Conservation (phyloP, 306 rosid species). For the Canavalia ensiformis region DNA sequence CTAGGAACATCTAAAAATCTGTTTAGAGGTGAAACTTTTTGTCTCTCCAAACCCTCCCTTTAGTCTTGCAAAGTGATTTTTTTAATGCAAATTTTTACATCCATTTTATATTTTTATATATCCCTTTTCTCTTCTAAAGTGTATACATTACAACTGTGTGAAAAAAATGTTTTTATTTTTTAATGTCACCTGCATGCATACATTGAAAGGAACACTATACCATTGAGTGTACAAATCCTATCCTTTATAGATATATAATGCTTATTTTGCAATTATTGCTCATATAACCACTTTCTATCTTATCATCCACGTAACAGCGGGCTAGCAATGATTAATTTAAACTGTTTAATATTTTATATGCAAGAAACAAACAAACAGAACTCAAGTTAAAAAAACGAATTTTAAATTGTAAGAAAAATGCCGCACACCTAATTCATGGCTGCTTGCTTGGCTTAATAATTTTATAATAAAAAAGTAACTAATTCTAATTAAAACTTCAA, state of each 20-base stretch:
- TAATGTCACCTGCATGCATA: conserved; percentile 18
- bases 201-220: neutral
- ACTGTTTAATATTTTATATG: neutral
- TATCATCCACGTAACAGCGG: conserved; percentile 12
- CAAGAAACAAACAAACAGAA: conserved; percentile 21
- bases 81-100: no score
- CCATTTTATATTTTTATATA: neutral
- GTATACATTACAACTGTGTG: neutral
- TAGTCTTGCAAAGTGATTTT: no score
- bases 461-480: conserved; percentile 5
- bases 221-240: neutral
- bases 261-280: conserved; percentile 7
- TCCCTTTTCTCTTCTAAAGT: neutral
- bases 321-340: conserved; percentile 20
- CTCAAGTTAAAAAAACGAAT: neutral
- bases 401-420: conserved; percentile 12
- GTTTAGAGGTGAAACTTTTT: neutral
- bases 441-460: neutral
- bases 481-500: conserved; percentile 15
- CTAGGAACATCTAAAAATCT: neutral
- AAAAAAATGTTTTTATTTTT: neutral
- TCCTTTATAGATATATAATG: neutral
- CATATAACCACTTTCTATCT: conserved; percentile 18
- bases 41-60: neutral
- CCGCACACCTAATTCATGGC: neutral